Evolutionary conservation across 1,284 basidiomycete genomes (phyloP).

Genomic region (Ustilago esculenta): DNA sequence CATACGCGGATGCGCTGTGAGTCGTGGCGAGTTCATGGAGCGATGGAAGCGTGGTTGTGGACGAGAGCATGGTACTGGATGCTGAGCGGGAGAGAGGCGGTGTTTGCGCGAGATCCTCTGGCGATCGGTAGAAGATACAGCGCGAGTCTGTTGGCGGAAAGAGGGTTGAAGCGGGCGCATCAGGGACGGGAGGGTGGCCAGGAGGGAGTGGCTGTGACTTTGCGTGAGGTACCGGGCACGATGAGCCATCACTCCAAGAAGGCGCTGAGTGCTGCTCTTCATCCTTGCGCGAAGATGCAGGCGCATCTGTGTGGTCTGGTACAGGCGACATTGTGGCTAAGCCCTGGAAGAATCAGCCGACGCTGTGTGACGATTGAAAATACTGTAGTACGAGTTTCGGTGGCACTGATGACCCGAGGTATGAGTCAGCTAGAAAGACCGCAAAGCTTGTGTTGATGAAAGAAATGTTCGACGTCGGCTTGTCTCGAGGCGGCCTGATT

Average conservation of each 20-base stretch:
- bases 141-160: constrained; percentile 58
- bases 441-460: no score
- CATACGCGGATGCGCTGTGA: constrained; percentile 31
- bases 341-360: constrained; percentile 1
- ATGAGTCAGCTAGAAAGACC: no score
- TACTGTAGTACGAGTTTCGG: neutral
- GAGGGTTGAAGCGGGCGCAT: constrained; percentile 50
- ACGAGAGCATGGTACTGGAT: constrained; percentile 36
- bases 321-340: constrained; percentile 16
- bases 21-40: constrained; percentile 42
- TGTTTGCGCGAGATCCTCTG: constrained; percentile 56
- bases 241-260: constrained; percentile 41
- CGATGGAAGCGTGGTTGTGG: constrained; percentile 33
- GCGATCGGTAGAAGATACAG: constrained; percentile 64
- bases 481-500: no score
- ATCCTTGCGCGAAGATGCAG: neutral
- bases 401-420: no score
- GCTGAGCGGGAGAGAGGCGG: constrained; percentile 53
- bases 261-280: constrained; percentile 13
- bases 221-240: constrained; percentile 64
- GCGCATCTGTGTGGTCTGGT: constrained; percentile 8
- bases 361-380: neutral
- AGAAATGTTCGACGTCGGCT: no score
- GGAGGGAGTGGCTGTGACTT: constrained; percentile 62
- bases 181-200: constrained; percentile 61